Conservation (phyloP, 805 yeast genomes). For the Candida corydali region DNA sequence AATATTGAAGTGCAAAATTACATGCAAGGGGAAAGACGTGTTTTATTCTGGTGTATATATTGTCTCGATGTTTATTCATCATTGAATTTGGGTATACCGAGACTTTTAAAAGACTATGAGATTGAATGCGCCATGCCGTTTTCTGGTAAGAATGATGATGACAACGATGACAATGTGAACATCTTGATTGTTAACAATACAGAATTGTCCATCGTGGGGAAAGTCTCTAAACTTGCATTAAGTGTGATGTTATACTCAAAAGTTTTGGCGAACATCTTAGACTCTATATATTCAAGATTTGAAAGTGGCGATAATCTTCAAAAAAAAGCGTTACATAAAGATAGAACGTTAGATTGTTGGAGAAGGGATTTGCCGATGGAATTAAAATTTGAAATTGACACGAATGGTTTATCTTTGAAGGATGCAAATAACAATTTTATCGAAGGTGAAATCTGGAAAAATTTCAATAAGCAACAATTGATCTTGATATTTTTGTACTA, state of each 20-base stretch:
- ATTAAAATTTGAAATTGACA: slow-evolving; percentile 61
- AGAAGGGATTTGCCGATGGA: slow-evolving; percentile 60
- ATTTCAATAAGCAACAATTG: slow-evolving; percentile 42
- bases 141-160: slow-evolving; percentile 40
- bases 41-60: slow-evolving; percentile 81
- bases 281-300: slow-evolving; percentile 62
- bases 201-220: slow-evolving; percentile 61
- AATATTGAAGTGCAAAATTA: slow-evolving; percentile 34
- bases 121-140: slow-evolving; percentile 85
- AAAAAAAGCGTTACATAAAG: slow-evolving; percentile 33
- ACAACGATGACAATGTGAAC: slow-evolving; percentile 45
- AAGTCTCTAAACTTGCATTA: slow-evolving; percentile 60
- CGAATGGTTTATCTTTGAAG: slow-evolving; percentile 45
- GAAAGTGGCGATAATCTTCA: slow-evolving; percentile 26
- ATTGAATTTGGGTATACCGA: slow-evolving; percentile 76
- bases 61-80: slow-evolving; percentile 72
- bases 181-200: slow-evolving; percentile 57
- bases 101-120: slow-evolving; percentile 74
- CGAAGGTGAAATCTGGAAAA: slow-evolving; percentile 17
- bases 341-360: slow-evolving; percentile 77
- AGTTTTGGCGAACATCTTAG: slow-evolving; percentile 69
- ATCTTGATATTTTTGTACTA: slow-evolving; percentile 46
- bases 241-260: slow-evolving; percentile 66
- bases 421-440: slow-evolving; percentile 12
- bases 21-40: slow-evolving; percentile 80